Evolutionary conservation across 2,329 filamentous ascomycete genomes (phyloP).

Genomic region (Lachnellula occidentalis): DNA sequence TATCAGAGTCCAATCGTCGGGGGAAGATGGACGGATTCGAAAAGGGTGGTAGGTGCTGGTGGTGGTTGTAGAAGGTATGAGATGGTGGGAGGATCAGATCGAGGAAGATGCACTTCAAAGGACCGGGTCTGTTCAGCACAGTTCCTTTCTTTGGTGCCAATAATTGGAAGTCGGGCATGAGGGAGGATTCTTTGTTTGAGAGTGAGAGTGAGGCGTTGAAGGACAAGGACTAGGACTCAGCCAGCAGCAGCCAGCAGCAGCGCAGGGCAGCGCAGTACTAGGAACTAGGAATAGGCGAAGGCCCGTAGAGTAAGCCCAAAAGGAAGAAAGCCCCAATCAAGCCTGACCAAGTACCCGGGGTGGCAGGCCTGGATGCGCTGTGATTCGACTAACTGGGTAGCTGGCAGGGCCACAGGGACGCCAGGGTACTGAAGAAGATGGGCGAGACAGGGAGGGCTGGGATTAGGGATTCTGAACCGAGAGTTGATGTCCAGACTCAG

Average conservation of each 20-base stretch:
- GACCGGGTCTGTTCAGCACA: background rate
- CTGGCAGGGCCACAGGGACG: background rate
- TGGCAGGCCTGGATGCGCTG: too few species aligned
- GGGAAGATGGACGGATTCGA: background rate
- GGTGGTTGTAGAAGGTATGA: background rate
- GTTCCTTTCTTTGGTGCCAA: background rate
- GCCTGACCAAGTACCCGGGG: too few species aligned
- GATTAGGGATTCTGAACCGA: too few species aligned
- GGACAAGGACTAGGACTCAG: too few species aligned
- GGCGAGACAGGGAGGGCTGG: too few species aligned
- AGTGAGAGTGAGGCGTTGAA: slow-evolving; percentile 5
- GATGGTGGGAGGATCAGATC: background rate
- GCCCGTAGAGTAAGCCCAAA: background rate
- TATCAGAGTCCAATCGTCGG: slow-evolving; percentile 15
- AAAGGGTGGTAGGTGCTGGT: slow-evolving; percentile 1
- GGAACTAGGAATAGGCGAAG: background rate
- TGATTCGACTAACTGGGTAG: background rate
- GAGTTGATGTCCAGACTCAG: too few species aligned
- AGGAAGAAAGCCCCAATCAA: too few species aligned
- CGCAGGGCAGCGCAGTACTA: background rate
- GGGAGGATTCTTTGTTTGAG: slow-evolving; percentile 10
- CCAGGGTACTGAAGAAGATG: background rate
- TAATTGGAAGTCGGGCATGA: background rate
- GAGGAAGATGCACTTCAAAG: background rate
- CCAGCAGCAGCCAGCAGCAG: background rate